phyloP scores from a whole-genome alignment of 306 rosid genomes.

The Cucurbita pepo region DNA sequence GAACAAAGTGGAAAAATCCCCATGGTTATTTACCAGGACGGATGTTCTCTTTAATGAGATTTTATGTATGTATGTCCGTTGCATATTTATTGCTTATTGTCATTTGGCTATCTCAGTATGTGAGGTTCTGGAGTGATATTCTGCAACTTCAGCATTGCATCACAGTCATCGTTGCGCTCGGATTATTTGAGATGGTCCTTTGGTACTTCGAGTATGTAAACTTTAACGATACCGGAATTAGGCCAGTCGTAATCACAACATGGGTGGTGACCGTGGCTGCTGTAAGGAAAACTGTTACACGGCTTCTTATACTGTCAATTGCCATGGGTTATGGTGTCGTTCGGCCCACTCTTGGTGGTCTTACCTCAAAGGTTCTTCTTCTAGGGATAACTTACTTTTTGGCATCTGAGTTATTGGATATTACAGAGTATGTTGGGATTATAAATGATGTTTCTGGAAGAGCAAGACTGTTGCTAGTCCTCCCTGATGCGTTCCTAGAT shows the following conservation, averaged over 20 bases:
- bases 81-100: constrained; percentile 51
- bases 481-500: constrained; percentile 86
- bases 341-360: constrained; percentile 94
- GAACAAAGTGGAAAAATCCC: constrained; percentile 83
- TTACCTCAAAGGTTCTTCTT: constrained; percentile 83
- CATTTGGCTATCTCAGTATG: constrained; percentile 75
- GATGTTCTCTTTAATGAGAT: constrained; percentile 77
- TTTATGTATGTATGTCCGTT: constrained; percentile 58
- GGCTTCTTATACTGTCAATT: constrained; percentile 69
- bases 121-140: constrained; percentile 79
- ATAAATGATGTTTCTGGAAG: constrained; percentile 83
- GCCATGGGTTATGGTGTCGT: constrained; percentile 98
- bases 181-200: constrained; percentile 87
- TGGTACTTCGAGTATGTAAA: constrained; percentile 81
- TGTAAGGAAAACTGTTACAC: constrained; percentile 58
- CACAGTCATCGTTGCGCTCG: constrained; percentile 61
- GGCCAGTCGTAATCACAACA: constrained; percentile 66
- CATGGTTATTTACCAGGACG: constrained; percentile 86
- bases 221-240: constrained; percentile 59
- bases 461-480: constrained; percentile 81
- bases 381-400: constrained; percentile 74
- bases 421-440: constrained; percentile 85
- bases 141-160: constrained; percentile 94
- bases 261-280: constrained; percentile 89
- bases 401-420: constrained; percentile 72